These are phyloP conservation scores for Plantago coronopus DNA, from an alignment of 305 asterid species.

Conservation along the genomic window DNA sequence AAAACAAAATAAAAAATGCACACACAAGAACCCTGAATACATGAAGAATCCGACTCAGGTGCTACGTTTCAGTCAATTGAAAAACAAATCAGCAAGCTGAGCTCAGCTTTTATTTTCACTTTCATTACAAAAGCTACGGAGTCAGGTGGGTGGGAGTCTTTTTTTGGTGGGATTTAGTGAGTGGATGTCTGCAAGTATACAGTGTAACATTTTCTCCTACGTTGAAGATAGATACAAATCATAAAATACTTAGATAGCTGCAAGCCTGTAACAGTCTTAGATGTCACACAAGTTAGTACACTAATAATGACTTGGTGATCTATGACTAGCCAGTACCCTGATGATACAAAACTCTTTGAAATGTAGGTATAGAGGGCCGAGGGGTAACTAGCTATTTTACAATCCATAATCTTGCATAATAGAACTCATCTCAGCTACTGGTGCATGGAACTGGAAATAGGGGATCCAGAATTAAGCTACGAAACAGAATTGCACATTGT, in stretches of 20 bases:
- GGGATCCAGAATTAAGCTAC: not conserved
- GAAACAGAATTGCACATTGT: not conserved
- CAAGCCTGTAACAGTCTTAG: not conserved
- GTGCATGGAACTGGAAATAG: conserved; percentile 9
- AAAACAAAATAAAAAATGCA: too few species aligned
- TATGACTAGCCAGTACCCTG: conserved; percentile 1
- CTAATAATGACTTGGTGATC: not conserved
- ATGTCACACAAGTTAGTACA: too few species aligned
- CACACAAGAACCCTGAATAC: not conserved
- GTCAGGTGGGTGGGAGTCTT: not conserved
- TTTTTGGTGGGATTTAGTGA: too few species aligned
- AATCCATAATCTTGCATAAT: not conserved
- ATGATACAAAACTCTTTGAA: not conserved
- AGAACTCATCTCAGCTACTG: not conserved
- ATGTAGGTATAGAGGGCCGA: too few species aligned
- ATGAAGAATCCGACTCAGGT: not conserved
- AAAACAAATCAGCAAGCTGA: not conserved
- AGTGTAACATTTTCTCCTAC: not conserved
- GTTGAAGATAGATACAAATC: too few species aligned
- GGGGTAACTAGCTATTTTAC: conserved; percentile 4
- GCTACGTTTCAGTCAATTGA: not conserved
- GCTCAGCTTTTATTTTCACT: too few species aligned
- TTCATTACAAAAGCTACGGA: not conserved
- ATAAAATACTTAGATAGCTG: too few species aligned
- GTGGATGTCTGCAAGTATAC: not conserved